A percentile compares a stretch with the other conserved stretches of the same genome.
phyloP scores from a whole-genome alignment of 1,284 basidiomycete species.

The Blastosporella zonata region DNA sequence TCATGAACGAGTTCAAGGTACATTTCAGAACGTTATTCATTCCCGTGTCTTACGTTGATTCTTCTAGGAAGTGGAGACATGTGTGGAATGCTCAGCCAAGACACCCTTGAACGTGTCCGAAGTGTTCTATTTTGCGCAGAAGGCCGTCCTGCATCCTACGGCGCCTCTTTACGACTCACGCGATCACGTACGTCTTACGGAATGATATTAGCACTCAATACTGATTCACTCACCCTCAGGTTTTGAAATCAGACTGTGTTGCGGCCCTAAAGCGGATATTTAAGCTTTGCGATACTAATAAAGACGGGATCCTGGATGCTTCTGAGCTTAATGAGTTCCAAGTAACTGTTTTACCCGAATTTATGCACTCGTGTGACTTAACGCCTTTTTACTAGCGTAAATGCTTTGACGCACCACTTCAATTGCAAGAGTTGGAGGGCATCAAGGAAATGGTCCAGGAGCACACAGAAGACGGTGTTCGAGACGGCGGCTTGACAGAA shows the following conservation, averaged over 20 bases:
- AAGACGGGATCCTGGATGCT: constrained; percentile 89
- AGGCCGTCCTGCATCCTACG: constrained; percentile 95
- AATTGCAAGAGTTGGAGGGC: constrained; percentile 89
- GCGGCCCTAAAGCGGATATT: constrained; percentile 92
- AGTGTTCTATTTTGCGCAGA: constrained; percentile 99
- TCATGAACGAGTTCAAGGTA: constrained; percentile 98
- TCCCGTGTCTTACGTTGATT: constrained; percentile 16
- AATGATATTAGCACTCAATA: constrained; percentile 9
- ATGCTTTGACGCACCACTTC: constrained; percentile 93
- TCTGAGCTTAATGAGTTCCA: constrained; percentile 97
- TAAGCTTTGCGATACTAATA: constrained; percentile 92
- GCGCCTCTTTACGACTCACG: constrained; percentile 96
- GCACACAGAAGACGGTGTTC: constrained; percentile 67
- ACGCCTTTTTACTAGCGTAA: constrained; percentile 58
- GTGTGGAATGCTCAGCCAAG: constrained; percentile 94
- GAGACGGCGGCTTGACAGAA: constrained; percentile 83
- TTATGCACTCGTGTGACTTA: constrained; percentile 2
- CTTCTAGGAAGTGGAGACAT: constrained; percentile 91
- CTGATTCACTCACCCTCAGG: constrained; percentile 41
- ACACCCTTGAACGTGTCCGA: constrained; percentile 92
- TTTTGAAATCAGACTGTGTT: constrained; percentile 91
- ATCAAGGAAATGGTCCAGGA: constrained; percentile 85
- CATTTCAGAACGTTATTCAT: constrained; percentile 14
- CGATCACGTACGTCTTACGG: constrained; percentile 68
- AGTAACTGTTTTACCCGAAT: constrained; percentile 39